Evolutionary conservation across 768 basidiomycete genomes (phyloP).

Genomic region (Phylloporus sp.): DNA sequence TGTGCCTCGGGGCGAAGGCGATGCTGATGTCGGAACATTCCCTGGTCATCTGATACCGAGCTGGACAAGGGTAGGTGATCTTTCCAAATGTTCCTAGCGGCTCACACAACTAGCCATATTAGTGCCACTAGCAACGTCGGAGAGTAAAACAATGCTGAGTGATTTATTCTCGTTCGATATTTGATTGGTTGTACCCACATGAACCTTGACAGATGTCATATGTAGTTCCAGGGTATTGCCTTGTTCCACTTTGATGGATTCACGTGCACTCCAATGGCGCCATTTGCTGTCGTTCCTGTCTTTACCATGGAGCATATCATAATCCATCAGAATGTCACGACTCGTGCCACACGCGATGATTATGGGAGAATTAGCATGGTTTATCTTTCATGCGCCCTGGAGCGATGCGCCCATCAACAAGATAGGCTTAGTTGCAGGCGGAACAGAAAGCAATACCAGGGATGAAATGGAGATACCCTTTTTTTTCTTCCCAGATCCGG

Average conservation of each 20-base stretch:
- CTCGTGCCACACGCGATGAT: not conserved
- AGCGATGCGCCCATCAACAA: not conserved
- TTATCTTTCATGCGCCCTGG: not conserved
- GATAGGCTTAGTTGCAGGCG: not conserved
- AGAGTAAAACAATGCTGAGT: conserved; percentile 1
- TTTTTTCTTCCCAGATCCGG: not conserved
- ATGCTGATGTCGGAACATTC: not conserved
- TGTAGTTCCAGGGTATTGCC: not conserved
- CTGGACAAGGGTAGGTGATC: not conserved
- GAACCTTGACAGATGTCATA: not conserved
- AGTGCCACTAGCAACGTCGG: conserved; percentile 1
- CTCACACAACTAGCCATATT: not conserved
- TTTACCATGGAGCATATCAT: not conserved
- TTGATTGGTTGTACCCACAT: conserved; percentile 5
- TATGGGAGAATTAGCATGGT: not conserved
- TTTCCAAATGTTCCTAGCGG: too few relatives aligned
- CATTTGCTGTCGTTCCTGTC: not conserved
- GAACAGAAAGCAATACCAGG: not conserved
- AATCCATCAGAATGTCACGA: not conserved
- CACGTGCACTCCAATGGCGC: conserved; percentile 1
- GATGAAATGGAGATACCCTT: not conserved
- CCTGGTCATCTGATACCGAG: not conserved
- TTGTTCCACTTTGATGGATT: conserved; percentile 12
- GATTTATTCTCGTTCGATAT: not conserved
- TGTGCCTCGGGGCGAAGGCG: not conserved